phyloP scores from a whole-genome alignment of 2,329 filamentous ascomycete genomes.

The Plenodomus tracheiphilus region DNA sequence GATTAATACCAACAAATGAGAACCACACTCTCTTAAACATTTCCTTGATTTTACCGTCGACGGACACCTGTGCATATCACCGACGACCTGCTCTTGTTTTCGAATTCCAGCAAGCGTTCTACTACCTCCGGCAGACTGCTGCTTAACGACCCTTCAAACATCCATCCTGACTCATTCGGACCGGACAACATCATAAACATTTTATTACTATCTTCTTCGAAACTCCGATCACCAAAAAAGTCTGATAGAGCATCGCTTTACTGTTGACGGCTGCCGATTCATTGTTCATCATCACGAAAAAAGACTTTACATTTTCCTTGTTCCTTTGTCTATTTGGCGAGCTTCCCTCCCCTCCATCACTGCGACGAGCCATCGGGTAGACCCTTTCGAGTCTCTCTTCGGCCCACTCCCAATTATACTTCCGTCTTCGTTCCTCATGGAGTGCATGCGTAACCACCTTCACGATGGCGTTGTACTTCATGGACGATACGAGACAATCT shows the following conservation, averaged over 20 bases:
- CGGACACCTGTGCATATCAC: conserved; percentile 47
- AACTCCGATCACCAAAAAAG: conserved; percentile 39
- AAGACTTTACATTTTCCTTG: conserved; percentile 23
- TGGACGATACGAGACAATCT: conserved; percentile 87
- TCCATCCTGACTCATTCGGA: conserved; percentile 20
- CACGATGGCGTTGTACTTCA: conserved; percentile 77
- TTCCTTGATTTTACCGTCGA: conserved; percentile 47
- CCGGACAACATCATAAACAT: conserved; percentile 33
- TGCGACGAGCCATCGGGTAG: conserved; percentile 37
- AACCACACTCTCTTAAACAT: conserved; percentile 49
- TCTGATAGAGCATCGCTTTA: conserved; percentile 44
- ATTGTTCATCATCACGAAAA: conserved; percentile 39
- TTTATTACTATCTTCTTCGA: conserved; percentile 41
- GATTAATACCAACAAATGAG: conserved; percentile 50
- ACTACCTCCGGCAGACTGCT: conserved; percentile 28
- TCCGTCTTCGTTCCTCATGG: conserved; percentile 58
- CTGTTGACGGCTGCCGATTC: conserved; percentile 38
- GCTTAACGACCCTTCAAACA: conserved; percentile 35
- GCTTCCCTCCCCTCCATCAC: conserved; percentile 20
- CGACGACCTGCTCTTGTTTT: conserved; percentile 39
- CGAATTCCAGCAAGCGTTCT: conserved; percentile 31
- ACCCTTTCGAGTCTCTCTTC: conserved; percentile 42
- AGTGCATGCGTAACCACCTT: conserved; percentile 85
- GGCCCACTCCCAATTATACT: conserved; percentile 24
- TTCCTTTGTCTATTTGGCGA: conserved; percentile 24